phyloP scores from a whole-genome alignment of 352 stramenopile genomes.

The Phytopythium delawarense region DNA sequence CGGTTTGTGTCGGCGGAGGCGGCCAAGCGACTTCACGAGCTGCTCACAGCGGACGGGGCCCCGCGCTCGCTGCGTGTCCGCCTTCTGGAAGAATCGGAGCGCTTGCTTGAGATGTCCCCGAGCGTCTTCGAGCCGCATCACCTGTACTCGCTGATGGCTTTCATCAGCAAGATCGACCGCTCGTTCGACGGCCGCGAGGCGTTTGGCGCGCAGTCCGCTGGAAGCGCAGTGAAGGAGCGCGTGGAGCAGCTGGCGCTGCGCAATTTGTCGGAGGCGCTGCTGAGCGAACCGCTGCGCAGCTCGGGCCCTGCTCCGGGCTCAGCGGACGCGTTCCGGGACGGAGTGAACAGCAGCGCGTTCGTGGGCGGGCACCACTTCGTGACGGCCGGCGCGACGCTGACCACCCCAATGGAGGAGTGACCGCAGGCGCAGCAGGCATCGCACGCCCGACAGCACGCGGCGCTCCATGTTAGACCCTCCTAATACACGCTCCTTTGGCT shows the following conservation, averaged over 20 bases:
- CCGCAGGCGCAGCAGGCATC: neutral
- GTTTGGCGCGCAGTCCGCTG: slow-evolving; percentile 36
- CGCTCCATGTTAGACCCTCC: neutral
- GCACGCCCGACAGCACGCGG: neutral
- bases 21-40: slow-evolving; percentile 46
- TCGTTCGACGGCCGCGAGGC: slow-evolving; percentile 46
- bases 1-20: slow-evolving; percentile 63
- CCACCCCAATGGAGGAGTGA: slow-evolving; percentile 40
- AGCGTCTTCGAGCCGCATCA: slow-evolving; percentile 49
- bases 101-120: slow-evolving; percentile 39
- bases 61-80: slow-evolving; percentile 38
- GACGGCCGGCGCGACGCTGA: neutral
- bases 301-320: neutral
- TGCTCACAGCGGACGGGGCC: slow-evolving; percentile 40
- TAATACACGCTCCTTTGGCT: neutral
- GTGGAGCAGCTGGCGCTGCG: slow-evolving; percentile 48
- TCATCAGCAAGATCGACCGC: slow-evolving; percentile 57
- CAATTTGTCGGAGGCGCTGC: slow-evolving; percentile 58
- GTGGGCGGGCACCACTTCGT: slow-evolving; percentile 3
- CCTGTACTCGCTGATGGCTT: slow-evolving; percentile 59
- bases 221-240: slow-evolving; percentile 44
- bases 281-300: slow-evolving; percentile 21
- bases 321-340: slow-evolving; percentile 6
- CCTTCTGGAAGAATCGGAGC: slow-evolving; percentile 46
- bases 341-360: slow-evolving; percentile 8